Evolutionary conservation across 2,329 filamentous ascomycete species (phyloP), one percentile per base, ranked within the genome.

Genomic region (Fusarium denticulatum): DNA sequence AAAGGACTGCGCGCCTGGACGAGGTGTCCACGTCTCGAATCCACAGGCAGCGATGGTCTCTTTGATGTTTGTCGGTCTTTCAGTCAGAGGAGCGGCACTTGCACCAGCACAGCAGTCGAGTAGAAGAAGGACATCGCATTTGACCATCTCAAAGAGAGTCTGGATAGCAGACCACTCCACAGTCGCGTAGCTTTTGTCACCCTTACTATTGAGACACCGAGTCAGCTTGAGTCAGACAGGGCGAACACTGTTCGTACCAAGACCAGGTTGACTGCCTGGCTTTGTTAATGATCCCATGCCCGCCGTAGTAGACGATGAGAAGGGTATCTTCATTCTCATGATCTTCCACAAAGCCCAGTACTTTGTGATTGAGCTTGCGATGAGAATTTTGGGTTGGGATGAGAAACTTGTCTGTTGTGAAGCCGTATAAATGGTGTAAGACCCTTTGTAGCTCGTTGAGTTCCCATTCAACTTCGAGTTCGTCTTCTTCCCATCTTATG

Each of bases 151-250:
- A 53, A 78, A 78, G 32, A 78, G 37, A 34, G 76, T 78, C 39
- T 78, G 76, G 30, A 78, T 78, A 15, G 76, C 76, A 34, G 76
- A 78, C 76, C 76, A 78, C 62, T 78, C 76, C 18, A 78, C 76
- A 7, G 73, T 76, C 40, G 76, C 76, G 24, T 78, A 78, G 34
- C 65, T 53, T 42, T 60, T 75, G 36, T 78, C 76, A 10, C 55
- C 40, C 56, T 76, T 78, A 39, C 76, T 78, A 30, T 59, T 16
- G 39, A 71, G 28, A 11, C 28, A 49, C 65, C 43, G 68, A 59
- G 60, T 78, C 37, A 78, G 75, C 58, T n/a, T 45, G 14, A 30
- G 9, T 9, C 39, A 28, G n/a, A 20, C 20, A 7, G 30, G 22
- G 30, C 22, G n/a, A 37, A 5, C 1, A 9, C 42, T 37, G 7